Base-by-base conservation (phyloP, 1,139 yeast genomes). In the Saccharomyces hybrid region DNA sequence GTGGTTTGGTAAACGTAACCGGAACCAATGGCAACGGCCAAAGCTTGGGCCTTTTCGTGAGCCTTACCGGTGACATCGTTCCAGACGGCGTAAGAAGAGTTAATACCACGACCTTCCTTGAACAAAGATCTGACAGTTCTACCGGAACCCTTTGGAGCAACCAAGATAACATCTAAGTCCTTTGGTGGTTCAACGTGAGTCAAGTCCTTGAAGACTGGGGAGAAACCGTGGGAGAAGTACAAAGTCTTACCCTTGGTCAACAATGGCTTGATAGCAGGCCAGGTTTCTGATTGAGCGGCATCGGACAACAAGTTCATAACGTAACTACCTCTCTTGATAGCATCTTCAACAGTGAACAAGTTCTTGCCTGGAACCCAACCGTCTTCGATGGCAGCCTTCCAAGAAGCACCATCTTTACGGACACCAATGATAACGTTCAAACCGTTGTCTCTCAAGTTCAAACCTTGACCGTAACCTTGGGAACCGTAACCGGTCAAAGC, bases 351-450 rank as follows among this genome's bases (percentile, higher is more conserved):
- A 63, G 86, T 91, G 75, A 93, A 93, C 76, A 93, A 83, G 84
- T 88, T 93, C 82, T 93, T 89, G 75, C 99, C 99, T 74, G 97
- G 97, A 67, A 93, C 97, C 99, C 99, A 93, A 69, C 99, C 99
- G 76, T 93, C 99, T 78, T 93, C 99, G 70, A 89, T 79, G 71
- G 99, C 99, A 67, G 97, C 96, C 81, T 91, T 90, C 99, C 99
- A 93, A 59, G 99, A 93, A 68, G 97, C 95, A 81, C 99, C 99
- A 73, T 88, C 78, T 82, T 93, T 89, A 79, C 99, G 86, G 70
- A 93, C 99, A 83, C 99, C 99, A 67, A 93, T 81, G 75, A 93
- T 88, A 69, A 93, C 99, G 75, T 93, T 93, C 72, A 93, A 77
- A 75, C 99, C 99, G 72, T 93, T 91, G 82, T 93, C 99, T 81